These are phyloP conservation scores for Phaeosphaeria sp. DNA, from an alignment of 2,329 filamentous ascomycete genomes.

Conservation along the genomic window DNA sequence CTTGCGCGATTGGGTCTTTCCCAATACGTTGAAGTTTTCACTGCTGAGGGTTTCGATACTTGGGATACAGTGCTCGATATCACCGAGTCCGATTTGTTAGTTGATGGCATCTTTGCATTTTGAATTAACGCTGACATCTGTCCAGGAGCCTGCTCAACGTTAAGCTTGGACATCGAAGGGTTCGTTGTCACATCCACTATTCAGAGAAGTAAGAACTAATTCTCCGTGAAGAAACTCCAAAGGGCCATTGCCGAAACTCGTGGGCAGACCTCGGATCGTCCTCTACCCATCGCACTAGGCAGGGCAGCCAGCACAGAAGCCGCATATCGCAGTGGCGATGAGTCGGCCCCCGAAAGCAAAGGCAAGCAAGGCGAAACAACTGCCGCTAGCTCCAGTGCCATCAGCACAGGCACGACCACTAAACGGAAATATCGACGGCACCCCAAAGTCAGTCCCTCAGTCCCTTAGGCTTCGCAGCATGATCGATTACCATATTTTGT, in stretches of 20 bases:
- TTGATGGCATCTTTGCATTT: conserved; percentile 12
- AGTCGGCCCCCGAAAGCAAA: conserved; percentile 56
- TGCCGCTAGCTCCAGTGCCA: conserved; percentile 39
- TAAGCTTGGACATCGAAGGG: conserved; percentile 80
- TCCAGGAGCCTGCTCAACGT: conserved; percentile 74
- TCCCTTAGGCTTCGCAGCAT: neutral
- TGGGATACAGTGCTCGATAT: conserved; percentile 87
- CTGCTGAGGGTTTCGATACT: conserved; percentile 82
- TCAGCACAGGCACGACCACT: conserved; percentile 33
- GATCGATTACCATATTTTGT: neutral
- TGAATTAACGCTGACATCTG: conserved; percentile 15
- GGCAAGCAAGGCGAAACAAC: conserved; percentile 52
- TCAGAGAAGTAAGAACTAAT: conserved; percentile 3
- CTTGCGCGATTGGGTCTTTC: conserved; percentile 78
- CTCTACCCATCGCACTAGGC: conserved; percentile 47
- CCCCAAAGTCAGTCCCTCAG: conserved; percentile 67
- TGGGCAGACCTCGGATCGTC: conserved; percentile 55
- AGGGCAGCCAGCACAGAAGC: conserved; percentile 62
- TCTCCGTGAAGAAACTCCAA: conserved; percentile 72
- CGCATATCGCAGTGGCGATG: conserved; percentile 59
- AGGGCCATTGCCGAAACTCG: conserved; percentile 78
- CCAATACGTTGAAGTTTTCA: conserved; percentile 75
- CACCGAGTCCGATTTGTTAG: conserved; percentile 81
- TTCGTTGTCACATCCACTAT: conserved; percentile 54
- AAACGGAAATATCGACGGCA: conserved; percentile 81